Conservation (phyloP, 2,329 filamentous ascomycete genomes). For the Botryosphaeria dothidea region DNA sequence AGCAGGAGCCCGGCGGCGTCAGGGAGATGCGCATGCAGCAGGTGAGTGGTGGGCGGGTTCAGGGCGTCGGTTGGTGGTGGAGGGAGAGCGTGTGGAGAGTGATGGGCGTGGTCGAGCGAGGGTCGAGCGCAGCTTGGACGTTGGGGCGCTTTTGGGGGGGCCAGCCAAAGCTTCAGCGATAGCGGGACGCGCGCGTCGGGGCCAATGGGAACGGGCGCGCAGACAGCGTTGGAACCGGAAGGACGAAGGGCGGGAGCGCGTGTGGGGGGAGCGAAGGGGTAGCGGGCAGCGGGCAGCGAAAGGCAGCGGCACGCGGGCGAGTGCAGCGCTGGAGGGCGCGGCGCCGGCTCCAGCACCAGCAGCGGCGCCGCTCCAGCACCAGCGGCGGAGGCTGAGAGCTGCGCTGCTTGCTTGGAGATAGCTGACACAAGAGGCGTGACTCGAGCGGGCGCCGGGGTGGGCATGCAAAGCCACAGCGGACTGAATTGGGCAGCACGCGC, state of each 20-base stretch:
- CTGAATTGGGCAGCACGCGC: slow-evolving; percentile 12
- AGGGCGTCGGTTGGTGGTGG: neutral
- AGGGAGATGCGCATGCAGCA: slow-evolving; percentile 14
- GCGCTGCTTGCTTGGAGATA: slow-evolving; percentile 13
- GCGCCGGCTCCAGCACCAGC: neutral
- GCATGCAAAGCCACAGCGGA: slow-evolving; percentile 14
- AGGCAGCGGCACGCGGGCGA: slow-evolving; percentile 8
- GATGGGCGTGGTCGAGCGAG: slow-evolving; percentile 15
- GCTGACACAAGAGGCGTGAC: slow-evolving; percentile 16
- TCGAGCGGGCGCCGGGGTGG: slow-evolving; percentile 12
- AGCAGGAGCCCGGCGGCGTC: slow-evolving; percentile 3
- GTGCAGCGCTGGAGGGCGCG: neutral
- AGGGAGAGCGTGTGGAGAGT: slow-evolving; percentile 15
- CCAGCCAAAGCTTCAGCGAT: slow-evolving; percentile 16
- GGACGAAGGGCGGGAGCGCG: slow-evolving; percentile 15
- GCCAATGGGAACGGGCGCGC: slow-evolving; percentile 18
- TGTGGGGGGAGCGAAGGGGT: slow-evolving; percentile 17
- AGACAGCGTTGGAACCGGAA: slow-evolving; percentile 10
- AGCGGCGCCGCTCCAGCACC: neutral
- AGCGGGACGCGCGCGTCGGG: neutral
- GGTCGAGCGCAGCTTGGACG: slow-evolving; percentile 15
- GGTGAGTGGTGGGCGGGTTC: slow-evolving; percentile 1
- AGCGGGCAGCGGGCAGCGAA: neutral
- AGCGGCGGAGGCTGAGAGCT: slow-evolving; percentile 11
- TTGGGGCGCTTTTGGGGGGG: slow-evolving; percentile 15